Conservation (phyloP, 208 protist species). For the Naegleria fowleri region DNA sequence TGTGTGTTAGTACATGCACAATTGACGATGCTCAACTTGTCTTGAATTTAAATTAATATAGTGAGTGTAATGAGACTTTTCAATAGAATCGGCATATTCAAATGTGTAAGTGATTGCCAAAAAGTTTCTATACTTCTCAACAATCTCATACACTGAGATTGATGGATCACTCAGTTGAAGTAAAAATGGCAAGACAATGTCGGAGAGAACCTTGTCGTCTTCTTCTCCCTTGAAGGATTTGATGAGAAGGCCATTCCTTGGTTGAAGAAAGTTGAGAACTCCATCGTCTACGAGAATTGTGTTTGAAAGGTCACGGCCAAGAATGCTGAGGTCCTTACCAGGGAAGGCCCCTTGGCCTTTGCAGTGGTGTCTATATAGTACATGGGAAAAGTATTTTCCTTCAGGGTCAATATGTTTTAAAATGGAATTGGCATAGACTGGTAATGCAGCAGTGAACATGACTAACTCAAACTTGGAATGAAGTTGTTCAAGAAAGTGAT, state of each 20-base stretch:
- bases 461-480: neutral
- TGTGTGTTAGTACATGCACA: no score
- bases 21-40: no score
- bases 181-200: neutral
- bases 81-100: neutral
- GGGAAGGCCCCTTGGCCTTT: neutral
- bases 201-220: neutral
- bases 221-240: neutral
- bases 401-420: neutral
- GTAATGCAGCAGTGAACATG: neutral
- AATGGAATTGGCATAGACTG: neutral
- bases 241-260: neutral
- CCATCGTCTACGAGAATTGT: neutral
- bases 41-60: neutral
- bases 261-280: neutral
- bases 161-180: neutral
- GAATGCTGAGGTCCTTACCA: neutral
- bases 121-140: neutral
- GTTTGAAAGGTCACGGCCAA: neutral
- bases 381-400: neutral
- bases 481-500: neutral
- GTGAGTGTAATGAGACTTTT: neutral
- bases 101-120: neutral
- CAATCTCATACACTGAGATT: neutral
- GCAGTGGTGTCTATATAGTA: neutral